phyloP scores from a whole-genome alignment of 2,329 filamentous ascomycete genomes.

The Diaporthe sp. region DNA sequence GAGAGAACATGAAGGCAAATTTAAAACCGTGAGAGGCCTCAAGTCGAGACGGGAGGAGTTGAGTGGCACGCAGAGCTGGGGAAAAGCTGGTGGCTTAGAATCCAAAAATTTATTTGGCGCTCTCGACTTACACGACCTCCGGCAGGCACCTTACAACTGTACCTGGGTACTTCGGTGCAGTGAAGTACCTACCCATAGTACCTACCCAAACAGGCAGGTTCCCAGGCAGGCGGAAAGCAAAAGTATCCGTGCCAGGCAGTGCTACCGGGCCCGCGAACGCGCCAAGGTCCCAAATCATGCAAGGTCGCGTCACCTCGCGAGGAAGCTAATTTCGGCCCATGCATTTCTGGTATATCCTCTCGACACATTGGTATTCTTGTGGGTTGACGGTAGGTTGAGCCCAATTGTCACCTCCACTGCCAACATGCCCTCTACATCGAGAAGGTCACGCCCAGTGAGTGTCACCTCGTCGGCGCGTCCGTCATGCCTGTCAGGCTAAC shows the following conservation, averaged over 20 bases:
- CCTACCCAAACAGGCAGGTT: neutral
- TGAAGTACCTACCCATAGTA: no score
- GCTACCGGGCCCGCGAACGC: slow-evolving; percentile 10
- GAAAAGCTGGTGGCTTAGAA: neutral
- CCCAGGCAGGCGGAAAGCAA: no score
- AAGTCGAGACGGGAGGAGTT: neutral
- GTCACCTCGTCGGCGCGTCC: neutral
- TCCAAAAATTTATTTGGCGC: slow-evolving; percentile 24
- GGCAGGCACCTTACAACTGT: slow-evolving; percentile 19
- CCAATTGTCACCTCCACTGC: neutral
- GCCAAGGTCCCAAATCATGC: neutral
- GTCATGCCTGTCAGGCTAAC: slow-evolving; percentile 1
- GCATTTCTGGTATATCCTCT: neutral
- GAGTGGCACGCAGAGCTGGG: slow-evolving; percentile 8
- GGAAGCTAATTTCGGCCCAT: neutral
- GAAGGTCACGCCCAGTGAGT: slow-evolving; percentile 34
- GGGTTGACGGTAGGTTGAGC: neutral
- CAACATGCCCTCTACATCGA: slow-evolving; percentile 28
- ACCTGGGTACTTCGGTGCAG: neutral
- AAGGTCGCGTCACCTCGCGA: slow-evolving; percentile 8
- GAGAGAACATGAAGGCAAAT: slow-evolving; percentile 46
- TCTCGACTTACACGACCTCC: slow-evolving; percentile 24
- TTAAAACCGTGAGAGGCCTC: slow-evolving; percentile 10
- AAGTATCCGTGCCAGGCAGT: no score
- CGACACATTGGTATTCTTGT: no score